Evolutionary conservation across 192 early-diverging fungal species (phyloP), one percentile per base, ranked within the genome.

Genomic region (Chytriomyces hyalinus): DNA sequence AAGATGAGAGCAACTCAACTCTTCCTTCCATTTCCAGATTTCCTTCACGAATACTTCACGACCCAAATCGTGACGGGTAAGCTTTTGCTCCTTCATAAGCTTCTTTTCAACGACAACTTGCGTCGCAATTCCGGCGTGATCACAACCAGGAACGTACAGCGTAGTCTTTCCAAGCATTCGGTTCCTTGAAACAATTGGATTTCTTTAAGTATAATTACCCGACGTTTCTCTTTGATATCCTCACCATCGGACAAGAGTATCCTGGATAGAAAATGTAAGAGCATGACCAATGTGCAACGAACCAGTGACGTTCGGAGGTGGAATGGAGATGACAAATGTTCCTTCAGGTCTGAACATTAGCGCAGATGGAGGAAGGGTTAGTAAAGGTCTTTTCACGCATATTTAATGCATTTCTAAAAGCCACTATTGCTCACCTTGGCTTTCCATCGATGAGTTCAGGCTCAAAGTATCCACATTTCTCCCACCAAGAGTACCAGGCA

Each of bases 291-390:
- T 91, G 78, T 99, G 97, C 63, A 99, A 91, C 67, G 91, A 90
- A 71, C 98, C 98, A 20, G 98, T 99, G 57, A 99, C 93, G 81
- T 99, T 99, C n/a, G 98, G 98, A 78, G 98, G 98, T 11, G 96
- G 98, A 13, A 94, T 91, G n/a, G 96, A 91, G 76, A 99, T 90
- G 46, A 97, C 92, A 85, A 95, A 99, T 43, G 88, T 80, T 68
- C 94, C 96, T 70, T 92, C 92, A 10, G 91, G 83, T 66, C 87
- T 90, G 78, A 13, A 20, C 13, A 57, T 64, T 1, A 64, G 15
- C n/a, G 10, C n/a, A 64, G 11, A 64, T 11, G 26, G 15, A 57
- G 5, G 20, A 20, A 4, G 15, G 1, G 53, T 57, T 57, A 57
- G 13, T 57, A 3, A 64, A 11, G 5, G 1, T 57, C 53, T 3